Evolutionary conservation across 352 stramenopile genomes (phyloP), one percentile per base, ranked within the genome.

Genomic region (Phytophthora pseudosyringae): DNA sequence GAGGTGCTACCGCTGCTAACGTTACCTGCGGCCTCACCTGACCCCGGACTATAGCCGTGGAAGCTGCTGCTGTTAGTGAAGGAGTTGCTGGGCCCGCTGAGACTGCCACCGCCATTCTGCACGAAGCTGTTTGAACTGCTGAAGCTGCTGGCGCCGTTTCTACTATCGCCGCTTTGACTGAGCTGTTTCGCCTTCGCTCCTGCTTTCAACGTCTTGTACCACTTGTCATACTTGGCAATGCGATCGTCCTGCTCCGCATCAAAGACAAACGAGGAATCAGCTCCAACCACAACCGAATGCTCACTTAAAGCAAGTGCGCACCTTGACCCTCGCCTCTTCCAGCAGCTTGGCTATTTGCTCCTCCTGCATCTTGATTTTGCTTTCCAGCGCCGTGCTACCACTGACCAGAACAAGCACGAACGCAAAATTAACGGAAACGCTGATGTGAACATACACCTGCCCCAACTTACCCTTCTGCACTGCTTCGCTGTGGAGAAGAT

Each of bases 181-280:
- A 88, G 79, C 53, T 91, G 87, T 56, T 95, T 95, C 3, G 87
- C 87, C 45, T 91, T 92, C 7, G 87, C 87, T 4, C 85, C 86
- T 45, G 83, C 87, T 66, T 93, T 93, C 21, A 95, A 78, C 11
- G 83, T 92, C 55, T 90, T 76, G 67, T 93, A 95, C 87, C 87
- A 95, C 40, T 92, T 90, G 33, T 95, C 87, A 38, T 93, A 95
- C 71, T 93, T 92, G 31, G 76, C 70, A 26, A 95, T 71, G 38
- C 89, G 83, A 36, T 88, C 81, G 51, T 94, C 81, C 76, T 89
- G 53, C 38, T 48, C 33, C 45, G 10, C 15, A 43, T 47, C 7
- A 58, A 15, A 47, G 1, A 44, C 5, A 36, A 18, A 49, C 11
- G 25, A 60, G 12, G 15, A 12, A 48, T 64, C 9, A 63, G 57